Evolutionary conservation across 164 flowering plant genomes (phyloP).

Genomic region (Sedum album): DNA sequence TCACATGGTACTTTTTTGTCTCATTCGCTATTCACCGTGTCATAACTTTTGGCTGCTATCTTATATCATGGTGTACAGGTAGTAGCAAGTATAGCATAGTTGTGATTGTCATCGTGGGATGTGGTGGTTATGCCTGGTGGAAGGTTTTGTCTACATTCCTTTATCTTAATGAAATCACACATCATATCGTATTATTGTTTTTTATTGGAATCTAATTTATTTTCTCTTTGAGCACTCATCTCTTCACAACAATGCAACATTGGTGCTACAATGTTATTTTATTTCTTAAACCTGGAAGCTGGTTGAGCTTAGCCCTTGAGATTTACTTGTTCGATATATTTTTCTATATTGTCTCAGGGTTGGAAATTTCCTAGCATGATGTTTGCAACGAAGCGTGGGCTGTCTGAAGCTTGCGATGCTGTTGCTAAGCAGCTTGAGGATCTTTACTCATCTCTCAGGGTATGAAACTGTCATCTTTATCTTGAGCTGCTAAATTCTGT

Average conservation of each 20-base stretch:
- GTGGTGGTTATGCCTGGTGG: slow-evolving; percentile 94
- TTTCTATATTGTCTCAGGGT: slow-evolving; percentile 47
- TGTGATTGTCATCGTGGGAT: slow-evolving; percentile 54
- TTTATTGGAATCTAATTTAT: not conserved
- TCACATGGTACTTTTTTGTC: not conserved
- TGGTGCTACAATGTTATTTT: not conserved
- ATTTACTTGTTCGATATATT: not conserved
- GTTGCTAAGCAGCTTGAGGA: slow-evolving; percentile 67
- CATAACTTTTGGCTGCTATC: not conserved
- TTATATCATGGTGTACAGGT: slow-evolving; percentile 52
- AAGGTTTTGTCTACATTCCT: slow-evolving; percentile 42
- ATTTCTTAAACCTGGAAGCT: not conserved
- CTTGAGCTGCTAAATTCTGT: slow-evolving; percentile 6
- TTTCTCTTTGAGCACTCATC: not conserved
- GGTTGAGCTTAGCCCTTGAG: not conserved
- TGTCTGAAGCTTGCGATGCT: slow-evolving; percentile 59
- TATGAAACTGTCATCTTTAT: slow-evolving; percentile 18
- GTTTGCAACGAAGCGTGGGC: slow-evolving; percentile 82
- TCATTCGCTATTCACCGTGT: not conserved
- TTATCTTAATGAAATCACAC: not conserved
- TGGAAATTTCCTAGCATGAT: slow-evolving; percentile 91
- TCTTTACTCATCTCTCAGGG: slow-evolving; percentile 64
- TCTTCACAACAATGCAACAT: too few species aligned
- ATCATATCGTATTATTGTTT: not conserved
- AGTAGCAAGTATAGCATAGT: slow-evolving; percentile 39